Evolutionary conservation across 331 rosid species (phyloP).

Genomic region (Telfairia occidentalis): DNA sequence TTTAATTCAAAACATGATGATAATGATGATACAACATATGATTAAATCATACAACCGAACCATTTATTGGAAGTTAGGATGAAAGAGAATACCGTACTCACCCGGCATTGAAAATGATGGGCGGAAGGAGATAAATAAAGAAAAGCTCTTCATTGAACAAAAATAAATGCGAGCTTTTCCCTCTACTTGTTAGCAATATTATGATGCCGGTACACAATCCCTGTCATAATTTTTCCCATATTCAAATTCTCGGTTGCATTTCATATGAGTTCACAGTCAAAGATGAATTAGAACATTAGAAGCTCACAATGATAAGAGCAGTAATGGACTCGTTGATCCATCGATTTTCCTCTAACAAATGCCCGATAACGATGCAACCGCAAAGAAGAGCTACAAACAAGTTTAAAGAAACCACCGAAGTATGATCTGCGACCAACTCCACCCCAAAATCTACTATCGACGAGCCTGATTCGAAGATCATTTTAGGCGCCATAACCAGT

Average conservation of each 20-base stretch:
- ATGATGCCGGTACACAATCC: conserved; percentile 71
- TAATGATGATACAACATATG: neutral
- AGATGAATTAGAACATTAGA: neutral
- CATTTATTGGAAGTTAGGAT: neutral
- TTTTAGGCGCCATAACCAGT: conserved; percentile 5
- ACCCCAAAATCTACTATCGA: conserved; percentile 21
- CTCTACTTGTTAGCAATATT: conserved; percentile 60
- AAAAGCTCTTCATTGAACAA: conserved; percentile 83
- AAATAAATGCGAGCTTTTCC: conserved; percentile 79
- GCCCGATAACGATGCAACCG: conserved; percentile 77
- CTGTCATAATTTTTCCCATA: conserved; percentile 30
- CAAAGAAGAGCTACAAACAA: conserved; percentile 84
- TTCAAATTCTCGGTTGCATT: neutral
- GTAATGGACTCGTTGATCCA: conserved; percentile 94
- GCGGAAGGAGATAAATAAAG: conserved; percentile 97
- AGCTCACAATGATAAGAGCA: conserved; percentile 71
- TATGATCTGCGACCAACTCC: conserved; percentile 45
- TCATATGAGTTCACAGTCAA: neutral
- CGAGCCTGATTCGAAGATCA: conserved; percentile 24
- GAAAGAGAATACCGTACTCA: conserved; percentile 16
- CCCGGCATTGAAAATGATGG: conserved; percentile 98
- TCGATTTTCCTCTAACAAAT: conserved; percentile 65
- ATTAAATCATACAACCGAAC: neutral
- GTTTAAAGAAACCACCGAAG: conserved; percentile 73
- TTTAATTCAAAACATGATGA: neutral